A percentile compares a stretch with the other conserved stretches of the same genome.
phyloP scores from a whole-genome alignment of 306 rosid genomes.

The Prunus kanzakura region DNA sequence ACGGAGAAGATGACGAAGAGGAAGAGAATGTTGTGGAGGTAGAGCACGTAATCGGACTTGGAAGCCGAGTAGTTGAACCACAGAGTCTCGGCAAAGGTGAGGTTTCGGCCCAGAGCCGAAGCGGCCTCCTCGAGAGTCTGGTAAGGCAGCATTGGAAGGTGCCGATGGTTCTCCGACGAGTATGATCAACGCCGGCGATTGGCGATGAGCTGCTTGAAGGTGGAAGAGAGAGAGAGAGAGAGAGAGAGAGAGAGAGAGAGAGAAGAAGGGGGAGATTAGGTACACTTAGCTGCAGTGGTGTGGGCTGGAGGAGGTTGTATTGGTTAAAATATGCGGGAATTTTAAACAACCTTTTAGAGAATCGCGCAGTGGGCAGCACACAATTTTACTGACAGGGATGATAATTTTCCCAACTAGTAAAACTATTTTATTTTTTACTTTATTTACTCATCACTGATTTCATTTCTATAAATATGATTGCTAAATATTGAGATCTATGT shows the following conservation, averaged over 20 bases:
- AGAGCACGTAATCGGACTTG: conserved; percentile 71
- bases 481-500: too few species aligned
- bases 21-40: conserved; percentile 68
- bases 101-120: conserved; percentile 55
- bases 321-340: not conserved
- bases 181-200: not conserved
- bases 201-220: conserved; percentile 8
- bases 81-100: conserved; percentile 55
- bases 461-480: too few species aligned
- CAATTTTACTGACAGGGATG: not conserved
- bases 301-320: not conserved
- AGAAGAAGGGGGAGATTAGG: not conserved
- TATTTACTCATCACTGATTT: too few species aligned
- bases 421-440: too few species aligned
- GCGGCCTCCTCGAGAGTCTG: conserved; percentile 47
- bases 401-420: not conserved
- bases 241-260: not conserved
- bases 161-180: not conserved
- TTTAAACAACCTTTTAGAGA: not conserved
- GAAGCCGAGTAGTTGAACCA: conserved; percentile 80
- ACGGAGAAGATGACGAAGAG: conserved; percentile 62
- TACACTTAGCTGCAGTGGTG: not conserved
- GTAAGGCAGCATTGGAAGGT: conserved; percentile 59
- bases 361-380: not conserved
- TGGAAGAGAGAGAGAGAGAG: too few species aligned